Evolutionary conservation across 345 rosid species (phyloP).

Genomic region (Euphorbia lathyris): DNA sequence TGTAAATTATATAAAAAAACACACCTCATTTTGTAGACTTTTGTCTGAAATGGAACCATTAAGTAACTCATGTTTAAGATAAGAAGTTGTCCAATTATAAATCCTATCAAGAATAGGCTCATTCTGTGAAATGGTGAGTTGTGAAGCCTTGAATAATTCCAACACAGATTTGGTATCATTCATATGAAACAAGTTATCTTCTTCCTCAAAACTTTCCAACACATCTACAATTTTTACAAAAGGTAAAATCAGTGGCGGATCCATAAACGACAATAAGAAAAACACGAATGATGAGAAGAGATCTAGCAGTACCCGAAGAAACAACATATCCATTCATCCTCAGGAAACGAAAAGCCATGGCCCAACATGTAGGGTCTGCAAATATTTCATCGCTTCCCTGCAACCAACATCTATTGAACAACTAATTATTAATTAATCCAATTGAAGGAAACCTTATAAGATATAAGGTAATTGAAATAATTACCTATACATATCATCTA

Average conservation of each 20-base stretch:
- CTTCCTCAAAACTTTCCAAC: not conserved
- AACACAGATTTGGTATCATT: not conserved
- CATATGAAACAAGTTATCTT: not conserved
- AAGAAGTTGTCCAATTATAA: conserved; percentile 10
- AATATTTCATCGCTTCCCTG: conserved; percentile 11
- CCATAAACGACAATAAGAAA: too few species aligned
- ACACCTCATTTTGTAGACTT: conserved; percentile 1
- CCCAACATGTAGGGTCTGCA: conserved; percentile 4
- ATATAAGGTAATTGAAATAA: not conserved
- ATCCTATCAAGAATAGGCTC: conserved; percentile 11
- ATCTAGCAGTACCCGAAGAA: conserved; percentile 12
- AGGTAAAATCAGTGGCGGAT: too few species aligned
- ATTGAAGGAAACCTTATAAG: too few species aligned
- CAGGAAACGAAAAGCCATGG: conserved; percentile 9
- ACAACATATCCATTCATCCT: conserved; percentile 3
- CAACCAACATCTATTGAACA: conserved; percentile 3
- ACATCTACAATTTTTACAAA: conserved; percentile 5
- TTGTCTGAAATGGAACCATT: not conserved
- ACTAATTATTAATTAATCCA: too few species aligned
- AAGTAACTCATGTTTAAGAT: not conserved
- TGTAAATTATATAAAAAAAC: too few species aligned
- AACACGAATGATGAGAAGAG: too few species aligned
- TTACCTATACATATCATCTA: not conserved
- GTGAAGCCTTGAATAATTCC: conserved; percentile 17
- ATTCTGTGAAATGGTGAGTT: not conserved